Evolutionary conservation across 176 grass and related monocot species (phyloP).

Genomic region (Paspalum vaginatum): DNA sequence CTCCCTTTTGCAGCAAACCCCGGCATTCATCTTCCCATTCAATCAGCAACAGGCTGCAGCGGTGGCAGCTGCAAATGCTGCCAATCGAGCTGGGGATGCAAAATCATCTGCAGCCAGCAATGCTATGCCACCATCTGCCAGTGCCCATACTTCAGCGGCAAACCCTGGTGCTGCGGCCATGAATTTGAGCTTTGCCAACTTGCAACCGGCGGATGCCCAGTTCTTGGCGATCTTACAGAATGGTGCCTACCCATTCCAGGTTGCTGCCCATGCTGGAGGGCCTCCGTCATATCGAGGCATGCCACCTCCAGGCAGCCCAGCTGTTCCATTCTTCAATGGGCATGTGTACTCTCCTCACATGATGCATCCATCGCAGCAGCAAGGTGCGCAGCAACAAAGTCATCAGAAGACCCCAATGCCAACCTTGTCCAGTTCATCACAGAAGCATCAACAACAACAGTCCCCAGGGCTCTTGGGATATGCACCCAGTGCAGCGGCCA

Average conservation of each 20-base stretch:
- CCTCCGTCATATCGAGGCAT: constrained; percentile 72
- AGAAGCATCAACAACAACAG: constrained; percentile 76
- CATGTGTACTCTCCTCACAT: constrained; percentile 79
- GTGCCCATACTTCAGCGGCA: constrained; percentile 36
- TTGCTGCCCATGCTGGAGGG: constrained; percentile 68
- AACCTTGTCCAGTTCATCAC: constrained; percentile 61
- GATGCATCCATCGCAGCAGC: constrained; percentile 81
- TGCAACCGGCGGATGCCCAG: constrained; percentile 70
- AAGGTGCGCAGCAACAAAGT: constrained; percentile 61
- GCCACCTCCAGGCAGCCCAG: constrained; percentile 56
- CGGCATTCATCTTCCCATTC: constrained; percentile 84
- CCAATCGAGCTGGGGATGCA: constrained; percentile 53
- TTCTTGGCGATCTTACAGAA: constrained; percentile 86
- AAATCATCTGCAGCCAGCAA: constrained; percentile 53
- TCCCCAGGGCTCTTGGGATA: constrained; percentile 59
- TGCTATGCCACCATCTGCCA: constrained; percentile 45
- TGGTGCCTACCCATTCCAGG: constrained; percentile 66
- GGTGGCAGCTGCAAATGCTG: constrained; percentile 55
- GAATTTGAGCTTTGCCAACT: constrained; percentile 89
- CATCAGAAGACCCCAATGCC: constrained; percentile 59
- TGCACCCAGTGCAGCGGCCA: constrained; percentile 37
- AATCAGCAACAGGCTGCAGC: constrained; percentile 78
- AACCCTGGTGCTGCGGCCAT: constrained; percentile 56
- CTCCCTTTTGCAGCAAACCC: constrained; percentile 58
- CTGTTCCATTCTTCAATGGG: constrained; percentile 91